Conservation (phyloP, 1,284 basidiomycete genomes). For the Peniophora sp. region DNA sequence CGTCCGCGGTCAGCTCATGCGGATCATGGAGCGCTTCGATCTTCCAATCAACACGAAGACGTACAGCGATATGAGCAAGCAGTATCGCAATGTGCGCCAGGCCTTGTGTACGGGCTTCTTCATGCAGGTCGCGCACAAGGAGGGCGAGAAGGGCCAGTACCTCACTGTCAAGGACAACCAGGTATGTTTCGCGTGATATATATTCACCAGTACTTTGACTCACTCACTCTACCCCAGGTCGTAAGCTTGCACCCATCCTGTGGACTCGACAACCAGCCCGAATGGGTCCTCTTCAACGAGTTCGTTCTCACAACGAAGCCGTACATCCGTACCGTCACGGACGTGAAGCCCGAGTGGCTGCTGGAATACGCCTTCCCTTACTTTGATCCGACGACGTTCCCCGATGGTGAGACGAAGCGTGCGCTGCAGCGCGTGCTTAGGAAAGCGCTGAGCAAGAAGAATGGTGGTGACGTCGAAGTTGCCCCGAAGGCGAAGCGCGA, state of each 20-base stretch:
- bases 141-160: slow-evolving; percentile 85
- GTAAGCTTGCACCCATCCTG: slow-evolving; percentile 94
- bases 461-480: neutral
- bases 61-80: slow-evolving; percentile 62
- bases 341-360: slow-evolving; percentile 87
- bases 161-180: slow-evolving; percentile 93
- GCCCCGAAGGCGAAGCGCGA: slow-evolving; percentile 14
- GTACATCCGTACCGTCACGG: slow-evolving; percentile 90
- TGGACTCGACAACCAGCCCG: slow-evolving; percentile 87
- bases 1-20: slow-evolving; percentile 86
- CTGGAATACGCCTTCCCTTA: slow-evolving; percentile 77
- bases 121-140: slow-evolving; percentile 97
- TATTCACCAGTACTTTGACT: too few relatives aligned
- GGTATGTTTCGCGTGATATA: too few relatives aligned
- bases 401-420: slow-evolving; percentile 69
- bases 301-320: slow-evolving; percentile 89
- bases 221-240: slow-evolving; percentile 35
- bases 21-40: slow-evolving; percentile 91
- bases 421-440: slow-evolving; percentile 43
- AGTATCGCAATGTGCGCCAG: slow-evolving; percentile 77
- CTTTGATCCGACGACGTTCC: slow-evolving; percentile 66
- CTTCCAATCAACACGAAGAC: slow-evolving; percentile 72
- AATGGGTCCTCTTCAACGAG: slow-evolving; percentile 98
- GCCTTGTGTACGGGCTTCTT: slow-evolving; percentile 93
- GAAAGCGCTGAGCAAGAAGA: slow-evolving; percentile 23